phyloP scores from a whole-genome alignment of 495 filamentous ascomycete species.

The Emericellopsis terricola region DNA sequence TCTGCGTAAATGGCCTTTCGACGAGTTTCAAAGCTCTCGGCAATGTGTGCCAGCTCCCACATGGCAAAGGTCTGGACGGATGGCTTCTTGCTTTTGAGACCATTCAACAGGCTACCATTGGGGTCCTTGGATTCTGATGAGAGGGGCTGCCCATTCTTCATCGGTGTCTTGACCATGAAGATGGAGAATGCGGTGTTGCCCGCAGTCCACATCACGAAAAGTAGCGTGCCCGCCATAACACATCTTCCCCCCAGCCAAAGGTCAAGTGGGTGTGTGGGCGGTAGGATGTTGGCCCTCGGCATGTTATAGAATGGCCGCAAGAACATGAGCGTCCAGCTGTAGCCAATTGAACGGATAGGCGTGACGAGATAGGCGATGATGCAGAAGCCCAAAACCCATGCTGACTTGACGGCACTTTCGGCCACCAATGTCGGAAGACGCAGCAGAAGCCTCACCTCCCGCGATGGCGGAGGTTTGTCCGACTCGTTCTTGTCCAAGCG shows the following conservation, averaged over 20 bases:
- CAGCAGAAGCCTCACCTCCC: slow-evolving; percentile 10
- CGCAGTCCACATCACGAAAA: slow-evolving; percentile 55
- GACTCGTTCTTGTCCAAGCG: slow-evolving; percentile 11
- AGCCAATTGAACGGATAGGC: slow-evolving; percentile 43
- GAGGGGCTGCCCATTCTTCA: slow-evolving; percentile 70
- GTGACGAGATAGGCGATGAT: slow-evolving; percentile 47
- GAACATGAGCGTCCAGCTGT: slow-evolving; percentile 47
- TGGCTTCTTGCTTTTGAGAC: slow-evolving; percentile 57
- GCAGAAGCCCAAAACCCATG: too few relatives aligned
- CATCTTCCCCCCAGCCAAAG: slow-evolving; percentile 38
- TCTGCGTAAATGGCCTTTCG: slow-evolving; percentile 76
- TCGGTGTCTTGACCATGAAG: slow-evolving; percentile 60
- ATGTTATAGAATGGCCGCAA: slow-evolving; percentile 58
- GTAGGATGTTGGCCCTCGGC: slow-evolving; percentile 45
- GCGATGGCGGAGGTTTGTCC: slow-evolving; percentile 12
- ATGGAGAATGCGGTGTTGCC: slow-evolving; percentile 58
- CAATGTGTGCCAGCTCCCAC: slow-evolving; percentile 75
- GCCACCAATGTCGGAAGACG: slow-evolving; percentile 23
- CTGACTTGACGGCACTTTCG: too few relatives aligned
- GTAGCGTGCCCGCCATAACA: slow-evolving; percentile 42
- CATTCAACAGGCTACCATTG: slow-evolving; percentile 74
- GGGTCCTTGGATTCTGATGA: slow-evolving; percentile 74
- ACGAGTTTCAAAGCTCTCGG: slow-evolving; percentile 48
- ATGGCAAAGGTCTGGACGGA: slow-evolving; percentile 62
- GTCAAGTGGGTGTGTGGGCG: slow-evolving; percentile 37